These are phyloP conservation scores for Crithidia bombi DNA, from an alignment of 208 protist genomes.

Conservation along the genomic window DNA sequence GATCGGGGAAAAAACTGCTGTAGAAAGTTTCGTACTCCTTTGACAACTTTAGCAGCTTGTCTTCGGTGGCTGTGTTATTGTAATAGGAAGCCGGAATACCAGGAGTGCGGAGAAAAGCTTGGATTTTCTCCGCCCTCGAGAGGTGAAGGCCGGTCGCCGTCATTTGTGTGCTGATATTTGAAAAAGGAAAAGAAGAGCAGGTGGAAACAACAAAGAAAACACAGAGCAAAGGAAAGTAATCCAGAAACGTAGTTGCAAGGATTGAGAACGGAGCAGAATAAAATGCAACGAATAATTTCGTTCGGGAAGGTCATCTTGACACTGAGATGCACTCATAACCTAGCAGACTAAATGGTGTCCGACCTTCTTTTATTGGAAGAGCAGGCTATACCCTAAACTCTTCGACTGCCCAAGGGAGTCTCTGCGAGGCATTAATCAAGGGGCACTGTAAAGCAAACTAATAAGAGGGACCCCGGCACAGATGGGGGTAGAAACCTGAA, in stretches of 20 bases:
- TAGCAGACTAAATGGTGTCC: too few relatives aligned
- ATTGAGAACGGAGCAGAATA: neutral
- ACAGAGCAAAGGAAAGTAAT: neutral
- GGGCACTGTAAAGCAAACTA: too few relatives aligned
- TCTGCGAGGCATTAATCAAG: too few relatives aligned
- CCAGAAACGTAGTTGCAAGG: too few relatives aligned
- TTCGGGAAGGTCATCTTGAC: too few relatives aligned
- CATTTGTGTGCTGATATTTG: neutral
- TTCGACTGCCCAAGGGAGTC: too few relatives aligned
- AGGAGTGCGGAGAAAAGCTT: conserved; percentile 40
- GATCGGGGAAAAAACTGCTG: conserved; percentile 77
- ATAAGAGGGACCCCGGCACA: too few relatives aligned
- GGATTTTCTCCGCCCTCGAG: conserved; percentile 44
- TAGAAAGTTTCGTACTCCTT: conserved; percentile 76
- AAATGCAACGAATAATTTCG: neutral
- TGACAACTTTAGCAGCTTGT: conserved; percentile 54
- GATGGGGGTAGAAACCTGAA: too few relatives aligned
- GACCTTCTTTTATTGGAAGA: too few relatives aligned
- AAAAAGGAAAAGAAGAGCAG: neutral
- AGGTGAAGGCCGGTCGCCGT: conserved; percentile 6
- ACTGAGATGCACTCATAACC: too few relatives aligned
- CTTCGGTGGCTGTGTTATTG: conserved; percentile 65
- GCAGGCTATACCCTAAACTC: too few relatives aligned
- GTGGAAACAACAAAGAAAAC: conserved; percentile 19
- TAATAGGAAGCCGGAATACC: conserved; percentile 76